Conservation (phyloP, 1,139 yeast genomes). For the Groenewaldozyma auringiensis region DNA sequence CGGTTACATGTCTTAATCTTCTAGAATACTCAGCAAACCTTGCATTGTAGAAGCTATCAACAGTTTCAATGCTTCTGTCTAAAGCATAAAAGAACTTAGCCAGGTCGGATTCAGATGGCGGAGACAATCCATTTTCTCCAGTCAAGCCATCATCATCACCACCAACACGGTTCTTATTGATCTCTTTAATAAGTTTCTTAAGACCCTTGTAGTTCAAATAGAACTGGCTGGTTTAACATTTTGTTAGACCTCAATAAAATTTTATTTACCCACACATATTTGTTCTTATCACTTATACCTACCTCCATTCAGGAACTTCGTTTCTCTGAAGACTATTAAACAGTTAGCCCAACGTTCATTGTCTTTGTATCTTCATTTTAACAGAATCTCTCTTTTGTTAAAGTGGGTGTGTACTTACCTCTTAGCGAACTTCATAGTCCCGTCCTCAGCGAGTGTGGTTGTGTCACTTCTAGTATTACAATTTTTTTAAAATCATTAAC, state of each 20-base stretch:
- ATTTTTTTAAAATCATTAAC: neutral
- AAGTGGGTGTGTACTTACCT: too few relatives aligned
- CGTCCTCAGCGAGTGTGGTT: neutral
- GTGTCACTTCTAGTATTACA: neutral
- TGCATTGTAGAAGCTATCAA: conserved; percentile 67
- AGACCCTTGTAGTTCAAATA: conserved; percentile 83
- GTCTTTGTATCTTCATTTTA: too few relatives aligned
- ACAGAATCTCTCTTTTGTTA: too few relatives aligned
- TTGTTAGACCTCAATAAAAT: neutral
- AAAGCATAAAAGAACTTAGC: conserved; percentile 58
- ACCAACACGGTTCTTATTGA: conserved; percentile 23
- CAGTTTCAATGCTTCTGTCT: conserved; percentile 76
- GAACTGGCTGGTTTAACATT: conserved; percentile 42
- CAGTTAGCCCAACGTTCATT: too few relatives aligned
- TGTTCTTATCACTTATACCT: conserved; percentile 11
- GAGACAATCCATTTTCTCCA: neutral
- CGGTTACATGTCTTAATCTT: conserved; percentile 42
- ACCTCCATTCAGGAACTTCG: conserved; percentile 89
- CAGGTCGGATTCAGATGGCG: conserved; percentile 1
- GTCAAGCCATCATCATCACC: neutral
- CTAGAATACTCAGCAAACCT: conserved; percentile 69
- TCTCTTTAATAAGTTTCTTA: conserved; percentile 67
- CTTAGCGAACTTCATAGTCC: conserved; percentile 78
- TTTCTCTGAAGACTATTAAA: conserved; percentile 52
- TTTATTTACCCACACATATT: neutral